These are phyloP conservation scores for Teunomyces lycoperdinae DNA, from an alignment of 805 yeast genomes.

Conservation along the genomic window DNA sequence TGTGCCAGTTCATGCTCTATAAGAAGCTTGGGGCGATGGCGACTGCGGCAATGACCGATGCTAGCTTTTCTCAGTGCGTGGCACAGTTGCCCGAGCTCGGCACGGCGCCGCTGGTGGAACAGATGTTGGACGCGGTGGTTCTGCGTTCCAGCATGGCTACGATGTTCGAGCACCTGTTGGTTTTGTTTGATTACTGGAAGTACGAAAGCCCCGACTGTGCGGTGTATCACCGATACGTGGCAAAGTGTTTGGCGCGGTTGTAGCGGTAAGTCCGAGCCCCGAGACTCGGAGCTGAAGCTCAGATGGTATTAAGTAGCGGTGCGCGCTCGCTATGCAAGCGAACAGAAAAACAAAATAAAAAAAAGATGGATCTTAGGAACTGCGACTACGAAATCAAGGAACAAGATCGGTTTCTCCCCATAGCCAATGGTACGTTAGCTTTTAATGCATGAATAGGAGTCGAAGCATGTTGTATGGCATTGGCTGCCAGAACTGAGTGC, in stretches of 20 bases:
- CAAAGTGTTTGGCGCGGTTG: slow-evolving; percentile 18
- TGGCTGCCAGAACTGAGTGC: too few relatives aligned
- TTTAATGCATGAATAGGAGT: not conserved
- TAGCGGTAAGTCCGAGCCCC: slow-evolving; percentile 1
- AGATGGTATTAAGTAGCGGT: not conserved
- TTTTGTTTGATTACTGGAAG: slow-evolving; percentile 35
- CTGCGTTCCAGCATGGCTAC: slow-evolving; percentile 10
- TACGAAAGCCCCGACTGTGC: slow-evolving; percentile 32
- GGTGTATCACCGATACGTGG: slow-evolving; percentile 24
- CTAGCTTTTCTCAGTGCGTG: slow-evolving; percentile 1
- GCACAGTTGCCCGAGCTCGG: slow-evolving; percentile 3
- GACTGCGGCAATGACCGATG: slow-evolving; percentile 11
- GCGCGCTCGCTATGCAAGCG: not conserved
- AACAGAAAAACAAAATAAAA: not conserved
- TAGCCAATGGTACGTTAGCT: slow-evolving; percentile 37
- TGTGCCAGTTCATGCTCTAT: slow-evolving; percentile 28
- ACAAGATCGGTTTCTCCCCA: slow-evolving; percentile 43
- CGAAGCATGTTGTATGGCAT: too few relatives aligned
- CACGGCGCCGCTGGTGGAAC: slow-evolving; percentile 1
- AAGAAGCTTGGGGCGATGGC: slow-evolving; percentile 26
- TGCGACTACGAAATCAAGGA: slow-evolving; percentile 43
- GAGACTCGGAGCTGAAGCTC: not conserved
- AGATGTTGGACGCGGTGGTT: slow-evolving; percentile 13
- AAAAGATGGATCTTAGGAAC: slow-evolving; percentile 14
- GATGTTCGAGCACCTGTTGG: slow-evolving; percentile 26